Evolutionary conservation across 2,329 filamentous ascomycete species (phyloP), one percentile per base, ranked within the genome.

Genomic region (Fonsecaea erecta): DNA sequence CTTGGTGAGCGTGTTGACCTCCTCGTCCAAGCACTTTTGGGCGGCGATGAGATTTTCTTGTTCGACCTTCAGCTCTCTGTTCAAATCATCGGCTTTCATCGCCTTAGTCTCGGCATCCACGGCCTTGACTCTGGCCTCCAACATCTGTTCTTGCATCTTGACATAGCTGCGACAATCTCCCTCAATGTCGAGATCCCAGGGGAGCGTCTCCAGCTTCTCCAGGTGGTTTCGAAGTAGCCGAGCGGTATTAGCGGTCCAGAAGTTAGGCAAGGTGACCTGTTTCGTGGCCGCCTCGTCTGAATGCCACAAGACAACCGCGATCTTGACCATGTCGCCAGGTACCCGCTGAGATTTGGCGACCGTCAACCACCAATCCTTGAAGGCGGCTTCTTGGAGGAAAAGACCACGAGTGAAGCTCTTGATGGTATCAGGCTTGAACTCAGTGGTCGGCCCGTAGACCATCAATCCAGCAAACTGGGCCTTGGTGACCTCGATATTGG

Each of bases 301-400:
- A 43, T 65, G 37, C 53, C 63, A 65, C 28, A 65, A 43, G 52
- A 65, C 63, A 24, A 61, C 55, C 2, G 37, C 63, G 12, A 61
- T 59, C 53, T 65, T 65, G 18, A 65, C 63, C 53, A 62, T 62
- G 18, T 65, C 63, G 1, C 63, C 63, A n/a, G 53, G 35, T 14
- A 35, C 16, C 2, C 63, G 40, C 21, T 53, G 24, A 3, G 53
- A 34, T 46, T 35, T 58, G 26, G 35, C 37, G 43, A 65, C 59
- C 14, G 32, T 56, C 8, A 65, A 11, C 63, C 63, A 65, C 63
- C 63, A 65, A 21, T 62, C 58, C 46, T 65, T 65, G 63, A 30
- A 65, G 7, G 63, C 59, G 52, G 40, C 63, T 18, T 61, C 57
- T 18, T 58, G 51, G n/a, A 65, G 43, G 32, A 65, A 65, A 6